Conservation (phyloP, 495 filamentous ascomycete genomes). For the Thermochaetoides thermophila region DNA sequence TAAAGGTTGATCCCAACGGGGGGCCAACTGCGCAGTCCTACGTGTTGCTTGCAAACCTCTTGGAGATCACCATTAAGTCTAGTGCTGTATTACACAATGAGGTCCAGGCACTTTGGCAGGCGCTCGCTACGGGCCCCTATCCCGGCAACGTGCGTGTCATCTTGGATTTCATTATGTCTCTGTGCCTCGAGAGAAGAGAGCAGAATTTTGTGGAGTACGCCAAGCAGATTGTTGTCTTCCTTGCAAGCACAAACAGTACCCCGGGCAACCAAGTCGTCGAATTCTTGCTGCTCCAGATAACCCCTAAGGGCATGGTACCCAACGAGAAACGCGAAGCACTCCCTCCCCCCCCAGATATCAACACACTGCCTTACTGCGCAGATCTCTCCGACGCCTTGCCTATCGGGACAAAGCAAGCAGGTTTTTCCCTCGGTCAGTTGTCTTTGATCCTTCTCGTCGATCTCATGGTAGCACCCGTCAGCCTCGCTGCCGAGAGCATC, state of each 20-base stretch:
- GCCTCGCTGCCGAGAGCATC: slow-evolving; percentile 59
- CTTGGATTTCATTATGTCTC: slow-evolving; percentile 84
- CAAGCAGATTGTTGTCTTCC: slow-evolving; percentile 92
- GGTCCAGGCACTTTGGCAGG: slow-evolving; percentile 95
- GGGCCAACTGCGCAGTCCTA: slow-evolving; percentile 82
- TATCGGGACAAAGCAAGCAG: slow-evolving; percentile 75
- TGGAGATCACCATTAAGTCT: slow-evolving; percentile 89
- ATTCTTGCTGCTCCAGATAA: slow-evolving; percentile 78
- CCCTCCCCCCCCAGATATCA: slow-evolving; percentile 57
- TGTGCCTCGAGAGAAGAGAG: slow-evolving; percentile 84
- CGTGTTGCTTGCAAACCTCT: slow-evolving; percentile 87
- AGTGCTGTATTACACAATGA: slow-evolving; percentile 83
- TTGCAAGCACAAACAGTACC: slow-evolving; percentile 72
- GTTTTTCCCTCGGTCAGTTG: slow-evolving; percentile 82
- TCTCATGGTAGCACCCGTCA: slow-evolving; percentile 83
- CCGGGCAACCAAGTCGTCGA: slow-evolving; percentile 81
- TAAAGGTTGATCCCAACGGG: slow-evolving; percentile 88
- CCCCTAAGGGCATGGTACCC: slow-evolving; percentile 76
- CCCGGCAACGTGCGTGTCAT: slow-evolving; percentile 91
- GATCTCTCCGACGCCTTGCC: slow-evolving; percentile 69
- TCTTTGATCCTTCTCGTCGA: slow-evolving; percentile 90
- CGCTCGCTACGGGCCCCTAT: slow-evolving; percentile 82
- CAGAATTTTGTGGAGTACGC: slow-evolving; percentile 96
- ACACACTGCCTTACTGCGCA: slow-evolving; percentile 71
- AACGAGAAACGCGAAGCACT: slow-evolving; percentile 62